phyloP scores from a whole-genome alignment of 179 eudicot species.

The Actinidia arguta region DNA sequence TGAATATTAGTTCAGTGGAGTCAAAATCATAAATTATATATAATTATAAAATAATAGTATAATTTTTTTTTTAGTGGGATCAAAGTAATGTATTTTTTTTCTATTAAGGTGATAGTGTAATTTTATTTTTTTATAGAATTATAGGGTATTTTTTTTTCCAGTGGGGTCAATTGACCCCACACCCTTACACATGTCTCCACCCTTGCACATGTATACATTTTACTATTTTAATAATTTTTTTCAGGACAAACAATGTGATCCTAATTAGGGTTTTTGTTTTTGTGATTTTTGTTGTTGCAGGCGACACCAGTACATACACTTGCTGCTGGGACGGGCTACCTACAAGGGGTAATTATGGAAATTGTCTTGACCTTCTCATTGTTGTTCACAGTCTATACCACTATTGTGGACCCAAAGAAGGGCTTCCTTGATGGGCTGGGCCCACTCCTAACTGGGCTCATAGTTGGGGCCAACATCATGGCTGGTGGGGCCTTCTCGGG shows the following conservation, averaged over 20 bases:
- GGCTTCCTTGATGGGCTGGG: constrained; percentile 80
- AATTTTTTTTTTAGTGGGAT: no score
- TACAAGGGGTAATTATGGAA: constrained; percentile 87
- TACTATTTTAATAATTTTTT: background rate
- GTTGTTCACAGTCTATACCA: constrained; percentile 86
- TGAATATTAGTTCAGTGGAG: no score
- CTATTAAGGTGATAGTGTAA: no score
- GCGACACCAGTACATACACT: constrained; percentile 75
- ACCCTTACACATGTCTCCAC: no score
- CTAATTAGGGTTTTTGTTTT: background rate
- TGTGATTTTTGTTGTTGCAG: constrained; percentile 37
- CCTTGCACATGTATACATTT: no score
- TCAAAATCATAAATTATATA: no score
- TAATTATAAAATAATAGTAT: no score
- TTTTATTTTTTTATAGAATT: no score
- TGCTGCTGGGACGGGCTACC: constrained; percentile 58
- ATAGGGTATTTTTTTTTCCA: no score
- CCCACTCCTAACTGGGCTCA: constrained; percentile 81
- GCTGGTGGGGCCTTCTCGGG: constrained; percentile 93
- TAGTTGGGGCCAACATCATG: constrained; percentile 90
- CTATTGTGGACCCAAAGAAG: constrained; percentile 88
- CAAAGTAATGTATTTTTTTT: no score
- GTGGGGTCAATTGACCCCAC: no score
- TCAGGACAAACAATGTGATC: background rate
- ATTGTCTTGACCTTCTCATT: constrained; percentile 81